These are phyloP conservation scores for Grammothele lineata DNA, from an alignment of 768 basidiomycete species.

Conservation along the genomic window DNA sequence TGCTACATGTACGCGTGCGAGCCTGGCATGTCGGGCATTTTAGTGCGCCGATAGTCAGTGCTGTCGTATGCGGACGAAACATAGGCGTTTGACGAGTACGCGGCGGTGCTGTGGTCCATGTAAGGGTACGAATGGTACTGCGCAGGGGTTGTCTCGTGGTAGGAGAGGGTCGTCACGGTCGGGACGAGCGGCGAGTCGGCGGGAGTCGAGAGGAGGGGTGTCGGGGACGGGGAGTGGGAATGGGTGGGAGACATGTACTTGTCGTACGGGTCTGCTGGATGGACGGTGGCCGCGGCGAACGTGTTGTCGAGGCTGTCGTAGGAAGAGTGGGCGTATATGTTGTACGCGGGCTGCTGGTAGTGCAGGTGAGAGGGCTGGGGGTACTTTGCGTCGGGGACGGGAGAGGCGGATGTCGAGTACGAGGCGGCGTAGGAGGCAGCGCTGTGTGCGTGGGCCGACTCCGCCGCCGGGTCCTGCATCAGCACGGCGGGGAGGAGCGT, in stretches of 20 bases:
- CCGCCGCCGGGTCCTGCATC: neutral
- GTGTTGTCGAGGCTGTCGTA: too few relatives aligned
- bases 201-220: constrained; percentile 8
- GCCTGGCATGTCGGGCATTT: constrained; percentile 8
- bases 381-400: constrained; percentile 2
- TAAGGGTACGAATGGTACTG: too few relatives aligned
- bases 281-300: too few relatives aligned
- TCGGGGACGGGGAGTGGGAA: constrained; percentile 7
- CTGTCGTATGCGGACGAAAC: neutral
- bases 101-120: too few relatives aligned
- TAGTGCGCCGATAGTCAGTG: constrained; percentile 13
- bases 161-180: constrained; percentile 5
- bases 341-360: neutral
- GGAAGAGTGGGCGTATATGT: too few relatives aligned
- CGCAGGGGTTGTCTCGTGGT: neutral
- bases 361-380: constrained; percentile 6
- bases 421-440: constrained; percentile 1
- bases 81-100: too few relatives aligned
- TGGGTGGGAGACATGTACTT: constrained; percentile 4
- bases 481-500: constrained; percentile 8
- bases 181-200: constrained; percentile 6
- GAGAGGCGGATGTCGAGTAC: constrained; percentile 7
- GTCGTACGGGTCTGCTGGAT: neutral
- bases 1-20: constrained; percentile 5
- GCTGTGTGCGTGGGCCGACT: neutral